Conservation (phyloP, 2,329 filamentous ascomycete species). For the Trichophaea hybrida region DNA sequence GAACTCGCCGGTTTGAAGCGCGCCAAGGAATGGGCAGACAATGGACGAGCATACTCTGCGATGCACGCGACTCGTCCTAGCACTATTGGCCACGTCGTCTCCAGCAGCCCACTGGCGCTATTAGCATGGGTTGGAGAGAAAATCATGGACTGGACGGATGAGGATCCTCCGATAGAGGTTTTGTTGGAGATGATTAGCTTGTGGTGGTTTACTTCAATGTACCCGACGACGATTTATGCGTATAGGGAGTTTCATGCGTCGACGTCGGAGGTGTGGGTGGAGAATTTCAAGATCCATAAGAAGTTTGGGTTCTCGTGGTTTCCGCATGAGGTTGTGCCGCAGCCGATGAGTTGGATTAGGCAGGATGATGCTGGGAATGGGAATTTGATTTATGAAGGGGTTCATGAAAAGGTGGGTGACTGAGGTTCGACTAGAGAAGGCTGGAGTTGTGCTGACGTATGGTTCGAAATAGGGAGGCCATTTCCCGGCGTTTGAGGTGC, state of each 20-base stretch:
- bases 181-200: conserved; percentile 40
- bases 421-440: conserved; percentile 26
- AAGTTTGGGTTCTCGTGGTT: conserved; percentile 38
- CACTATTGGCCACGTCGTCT: conserved; percentile 43
- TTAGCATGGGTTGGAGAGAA: conserved; percentile 47
- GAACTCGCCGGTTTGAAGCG: conserved; percentile 33
- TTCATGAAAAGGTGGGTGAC: background rate
- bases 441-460: conserved; percentile 31
- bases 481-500: conserved; percentile 38
- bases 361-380: background rate
- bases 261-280: background rate
- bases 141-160: conserved; percentile 41
- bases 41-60: conserved; percentile 38
- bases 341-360: conserved; percentile 19
- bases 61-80: conserved; percentile 42
- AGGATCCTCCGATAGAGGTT: conserved; percentile 32
- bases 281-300: conserved; percentile 30
- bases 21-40: conserved; percentile 31
- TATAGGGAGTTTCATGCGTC: conserved; percentile 32
- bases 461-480: conserved; percentile 31
- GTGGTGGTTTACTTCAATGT: conserved; percentile 43
- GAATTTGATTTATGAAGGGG: background rate
- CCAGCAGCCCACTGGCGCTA: conserved; percentile 41
- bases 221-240: conserved; percentile 37
- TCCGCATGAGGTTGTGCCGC: conserved; percentile 30